These are phyloP conservation scores for Rhododendron mucronatum DNA, from an alignment of 148 eudicot genomes.

Conservation along the genomic window DNA sequence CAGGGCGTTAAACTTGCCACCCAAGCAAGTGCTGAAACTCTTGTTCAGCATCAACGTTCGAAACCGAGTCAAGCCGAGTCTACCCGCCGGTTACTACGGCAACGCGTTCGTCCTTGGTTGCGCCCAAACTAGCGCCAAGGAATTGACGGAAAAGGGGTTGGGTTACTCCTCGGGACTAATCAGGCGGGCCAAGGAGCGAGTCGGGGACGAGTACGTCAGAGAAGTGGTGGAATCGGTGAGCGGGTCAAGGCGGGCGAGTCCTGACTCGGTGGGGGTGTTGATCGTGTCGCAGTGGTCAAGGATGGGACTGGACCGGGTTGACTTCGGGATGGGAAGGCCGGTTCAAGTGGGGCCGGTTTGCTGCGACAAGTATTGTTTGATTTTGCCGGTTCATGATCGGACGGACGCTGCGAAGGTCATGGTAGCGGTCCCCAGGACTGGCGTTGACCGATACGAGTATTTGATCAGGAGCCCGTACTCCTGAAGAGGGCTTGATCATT, in stretches of 20 bases:
- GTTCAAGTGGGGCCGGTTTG: conserved; percentile 66
- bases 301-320: conserved; percentile 68
- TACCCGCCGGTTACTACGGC: conserved; percentile 62
- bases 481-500: not conserved
- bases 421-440: conserved; percentile 53
- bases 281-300: conserved; percentile 75
- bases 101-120: conserved; percentile 73
- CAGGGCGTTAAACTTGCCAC: conserved; percentile 45
- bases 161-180: conserved; percentile 37
- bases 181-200: conserved; percentile 48
- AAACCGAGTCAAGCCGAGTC: conserved; percentile 47
- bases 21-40: conserved; percentile 45
- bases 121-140: conserved; percentile 44
- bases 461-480: conserved; percentile 32
- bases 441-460: conserved; percentile 45
- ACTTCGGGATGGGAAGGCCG: conserved; percentile 70
- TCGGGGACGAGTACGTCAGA: conserved; percentile 49
- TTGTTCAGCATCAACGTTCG: conserved; percentile 62
- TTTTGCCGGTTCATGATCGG: conserved; percentile 55
- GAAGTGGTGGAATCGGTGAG: conserved; percentile 63
- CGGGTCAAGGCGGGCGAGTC: conserved; percentile 30
- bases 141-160: conserved; percentile 45
- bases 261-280: conserved; percentile 66
- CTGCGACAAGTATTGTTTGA: conserved; percentile 58
- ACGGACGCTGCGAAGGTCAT: conserved; percentile 53